Base-by-base conservation (phyloP, 169 alveolate genomes). In the Miamiensis avidus region DNA sequence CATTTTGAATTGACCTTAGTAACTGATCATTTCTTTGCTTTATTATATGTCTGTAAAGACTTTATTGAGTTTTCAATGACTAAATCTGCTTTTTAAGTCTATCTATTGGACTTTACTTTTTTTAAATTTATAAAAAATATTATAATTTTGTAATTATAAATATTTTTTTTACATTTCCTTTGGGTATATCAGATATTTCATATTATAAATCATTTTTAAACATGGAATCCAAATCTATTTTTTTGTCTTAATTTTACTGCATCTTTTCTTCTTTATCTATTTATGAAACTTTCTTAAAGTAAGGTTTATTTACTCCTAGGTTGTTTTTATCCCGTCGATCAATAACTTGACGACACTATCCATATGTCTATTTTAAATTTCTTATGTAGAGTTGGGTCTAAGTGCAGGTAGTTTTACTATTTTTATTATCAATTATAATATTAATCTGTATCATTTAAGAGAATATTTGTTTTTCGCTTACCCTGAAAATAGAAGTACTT, bases 381-480 rank as follows among this genome's bases (percentile, higher is more conserved):
- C 84, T 79, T 79, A 49, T 15, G 84, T 34, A 34, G 65, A 69
- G 20, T 79, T 64, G 4, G 84, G 77, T n/a, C 65, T 49, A 26
- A 79, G 16, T 0, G 34, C 84, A 79, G 34, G 34, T 27, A 79
- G 31, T 15, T 49, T 79, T 32, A 79, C 84, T 79, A 79, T 0
- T 29, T 16, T 49, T 79, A 49, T 49, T 49, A 6, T n/a, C 28
- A 30, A n/a, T 6, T 6, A 30, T 75, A 26, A 31, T 25, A 6
- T 20, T 31, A 6, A 75, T 27, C 4, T 6, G 30, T 78, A 11
- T 77, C 6, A 33, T 31, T 77, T 69, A 32, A 77, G 74, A 31
- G 28, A 29, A 77, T 33, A 33, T 32, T 25, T 33, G 28, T 33
- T 34, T 0, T 34, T 34, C 34, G 0, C 25, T 1, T 79, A 79